Base-by-base conservation (phyloP, 2,329 filamentous ascomycete species). In the Aureobasidium subglaciale region DNA sequence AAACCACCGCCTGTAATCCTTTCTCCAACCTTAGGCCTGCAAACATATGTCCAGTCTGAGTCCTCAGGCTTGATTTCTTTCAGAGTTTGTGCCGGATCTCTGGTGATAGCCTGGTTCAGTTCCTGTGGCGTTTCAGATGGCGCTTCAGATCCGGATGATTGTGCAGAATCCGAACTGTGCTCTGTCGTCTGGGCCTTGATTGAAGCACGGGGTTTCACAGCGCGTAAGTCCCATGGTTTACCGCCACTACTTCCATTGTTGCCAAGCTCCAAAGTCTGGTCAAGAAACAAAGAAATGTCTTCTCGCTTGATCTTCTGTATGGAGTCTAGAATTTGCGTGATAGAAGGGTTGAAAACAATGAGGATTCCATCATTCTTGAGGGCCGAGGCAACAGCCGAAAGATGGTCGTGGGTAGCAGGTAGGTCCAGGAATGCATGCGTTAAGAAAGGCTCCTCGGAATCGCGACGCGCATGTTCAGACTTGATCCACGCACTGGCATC, bases 261-360 rank as follows among this genome's bases (percentile, higher is more conserved):
- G 15, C 72, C 73, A 18, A 86, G 70, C 67, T 87, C 84, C 15
- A 86, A 64, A 0, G 83, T 80, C 41, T 74, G 77, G 35, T 86
- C 83, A 8, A 84, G 69, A 24, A 76, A 68, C 42, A 84, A 74
- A 0, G 81, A 81, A 53, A 88, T 71, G 2, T 68, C 70, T 11
- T 80, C 71, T 25, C 77, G 70, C 56, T 77, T 78, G 29, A 83
- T 78, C 35, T 73, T 67, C 42, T 78, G 71, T 25, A 85, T 73
- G 57, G 85, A 87, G 5, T 83, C 78, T 37, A 78, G 82, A 55
- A 92, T 86, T 68, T 92, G 88, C 9, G 87, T 90, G 57, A 93
- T 83, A 62, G 83, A 88, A 0, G 88, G 88, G 60, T 83, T 84
- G 71, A 90, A 93, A 1, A 90, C 76, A 13, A 86, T 75, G 29